Base-by-base conservation (phyloP, 2,329 filamentous ascomycete species). In the Aspergillus fumigatiaffinis region DNA sequence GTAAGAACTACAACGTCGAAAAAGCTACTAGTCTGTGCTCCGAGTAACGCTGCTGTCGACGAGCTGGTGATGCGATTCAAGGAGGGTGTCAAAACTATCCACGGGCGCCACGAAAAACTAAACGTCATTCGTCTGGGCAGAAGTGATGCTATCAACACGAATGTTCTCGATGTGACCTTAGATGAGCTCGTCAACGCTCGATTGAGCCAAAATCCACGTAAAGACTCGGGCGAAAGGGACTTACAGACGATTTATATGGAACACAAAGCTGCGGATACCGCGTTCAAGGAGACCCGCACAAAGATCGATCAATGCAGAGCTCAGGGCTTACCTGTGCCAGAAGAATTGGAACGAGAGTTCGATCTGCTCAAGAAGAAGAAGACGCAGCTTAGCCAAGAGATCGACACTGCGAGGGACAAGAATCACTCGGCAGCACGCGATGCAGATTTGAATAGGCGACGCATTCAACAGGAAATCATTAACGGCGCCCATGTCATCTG, bases 21-120 rank as follows among this genome's bases (percentile, higher is more conserved):
- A 76, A 99, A 97, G 73, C 81, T 99, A 26, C 83, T 99, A 26
- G 91, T 99, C 25, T 99, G 94, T 70, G 94, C 94, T n/a, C 94
- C 94, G 14, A 97, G 92, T 81, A 99, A 99, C 73, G 94, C 94
- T 6, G 94, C 94, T 32, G 94, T 99, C 5, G 94, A 99, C 71
- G 94, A 99, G 73, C 73, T 99, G 60, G 94, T 99, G 20, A 87
- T 97, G 73, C 88, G 94, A 77, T 83, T 99, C 68, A 97, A 96
- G 75, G 80, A 85, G 53, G 94, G 94, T 4, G 83, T 99, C 53
- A 93, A 87, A 68, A 92, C 91, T 0, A 81, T 84, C 57, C 84
- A 83, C 47, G 93, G 94, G 1, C 82, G 86, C 28, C 79, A 80
- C 12, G 87, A 90, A 63, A 89, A 90, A 62, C 84, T 97, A 68